These are phyloP conservation scores for Heracleum sosnowskyi DNA, from an alignment of 129 eudicot species.

Conservation along the genomic window DNA sequence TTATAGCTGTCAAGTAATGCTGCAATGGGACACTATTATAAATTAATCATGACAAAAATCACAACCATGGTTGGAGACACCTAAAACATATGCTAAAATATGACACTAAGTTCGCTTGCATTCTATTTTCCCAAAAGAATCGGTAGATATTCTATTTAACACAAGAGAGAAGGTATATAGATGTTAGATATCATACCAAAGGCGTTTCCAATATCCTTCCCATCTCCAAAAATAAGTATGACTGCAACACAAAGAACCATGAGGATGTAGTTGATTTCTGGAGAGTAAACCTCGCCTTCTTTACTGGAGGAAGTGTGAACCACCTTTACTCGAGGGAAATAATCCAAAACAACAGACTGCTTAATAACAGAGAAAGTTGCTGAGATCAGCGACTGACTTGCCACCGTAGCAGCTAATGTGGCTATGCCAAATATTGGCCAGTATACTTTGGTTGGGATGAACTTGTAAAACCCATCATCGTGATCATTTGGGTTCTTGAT, in stretches of 20 bases:
- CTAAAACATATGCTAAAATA: not conserved
- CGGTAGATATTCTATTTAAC: not conserved
- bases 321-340: constrained; percentile 64
- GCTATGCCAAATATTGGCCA: constrained; percentile 66
- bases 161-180: not conserved
- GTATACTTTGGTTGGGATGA: constrained; percentile 42
- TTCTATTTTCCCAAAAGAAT: not conserved
- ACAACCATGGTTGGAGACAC: not conserved
- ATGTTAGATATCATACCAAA: constrained; percentile 35
- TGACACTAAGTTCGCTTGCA: not conserved
- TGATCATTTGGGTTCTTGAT: constrained; percentile 52
- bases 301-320: constrained; percentile 60
- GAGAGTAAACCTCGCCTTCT: constrained; percentile 75
- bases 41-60: not conserved
- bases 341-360: constrained; percentile 62
- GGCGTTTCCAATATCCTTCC: constrained; percentile 63
- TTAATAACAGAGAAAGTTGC: constrained; percentile 69
- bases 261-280: constrained; percentile 61
- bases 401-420: constrained; percentile 57
- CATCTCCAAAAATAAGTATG: constrained; percentile 55
- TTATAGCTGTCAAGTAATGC: not conserved
- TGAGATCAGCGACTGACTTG: constrained; percentile 63
- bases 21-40: not conserved
- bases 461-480: constrained; percentile 55
- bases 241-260: constrained; percentile 65